phyloP scores from a whole-genome alignment of 2,329 filamentous ascomycete genomes.

The Trichoderma cornu-damae region DNA sequence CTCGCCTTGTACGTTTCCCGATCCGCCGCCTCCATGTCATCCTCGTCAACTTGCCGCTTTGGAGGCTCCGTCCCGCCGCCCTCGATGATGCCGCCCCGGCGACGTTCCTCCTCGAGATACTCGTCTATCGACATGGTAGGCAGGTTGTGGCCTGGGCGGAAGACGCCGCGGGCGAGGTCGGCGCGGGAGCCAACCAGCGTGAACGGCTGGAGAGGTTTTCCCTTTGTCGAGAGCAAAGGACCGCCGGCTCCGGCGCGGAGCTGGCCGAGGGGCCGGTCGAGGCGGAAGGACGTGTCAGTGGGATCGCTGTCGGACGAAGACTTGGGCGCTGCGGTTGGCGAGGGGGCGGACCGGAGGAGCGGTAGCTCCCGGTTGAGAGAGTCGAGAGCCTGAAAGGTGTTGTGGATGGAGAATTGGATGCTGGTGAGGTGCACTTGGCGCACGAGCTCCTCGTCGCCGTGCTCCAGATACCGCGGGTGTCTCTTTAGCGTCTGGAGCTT shows the following conservation, averaged over 20 bases:
- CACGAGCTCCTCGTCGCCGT: constrained; percentile 78
- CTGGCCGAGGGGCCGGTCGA: constrained; percentile 61
- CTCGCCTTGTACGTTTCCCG: constrained; percentile 88
- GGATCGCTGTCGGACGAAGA: constrained; percentile 25
- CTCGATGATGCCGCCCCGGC: constrained; percentile 81
- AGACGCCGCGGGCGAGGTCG: constrained; percentile 73
- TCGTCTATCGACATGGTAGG: constrained; percentile 98
- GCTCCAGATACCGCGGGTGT: constrained; percentile 48
- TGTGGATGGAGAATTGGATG: constrained; percentile 67
- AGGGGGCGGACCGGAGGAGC: constrained; percentile 71
- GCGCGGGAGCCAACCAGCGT: constrained; percentile 75
- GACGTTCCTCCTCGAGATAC: constrained; percentile 86
- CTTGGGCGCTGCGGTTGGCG: constrained; percentile 37
- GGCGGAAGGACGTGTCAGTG: constrained; percentile 57
- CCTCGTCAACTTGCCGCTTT: constrained; percentile 74
- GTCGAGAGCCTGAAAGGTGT: constrained; percentile 83
- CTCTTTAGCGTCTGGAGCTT: constrained; percentile 60
- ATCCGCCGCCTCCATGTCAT: constrained; percentile 82
- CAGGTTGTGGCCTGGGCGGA: constrained; percentile 83
- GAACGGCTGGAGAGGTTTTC: constrained; percentile 86
- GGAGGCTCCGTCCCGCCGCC: constrained; percentile 78
- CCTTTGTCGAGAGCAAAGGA: constrained; percentile 69
- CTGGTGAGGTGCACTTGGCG: constrained; percentile 74
- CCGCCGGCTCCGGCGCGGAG: constrained; percentile 51
- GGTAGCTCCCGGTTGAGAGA: constrained; percentile 77